Evolutionary conservation across 1,284 basidiomycete genomes (phyloP), one percentile per base, ranked within the genome.

Genomic region (Taiwanofungus camphoratus): DNA sequence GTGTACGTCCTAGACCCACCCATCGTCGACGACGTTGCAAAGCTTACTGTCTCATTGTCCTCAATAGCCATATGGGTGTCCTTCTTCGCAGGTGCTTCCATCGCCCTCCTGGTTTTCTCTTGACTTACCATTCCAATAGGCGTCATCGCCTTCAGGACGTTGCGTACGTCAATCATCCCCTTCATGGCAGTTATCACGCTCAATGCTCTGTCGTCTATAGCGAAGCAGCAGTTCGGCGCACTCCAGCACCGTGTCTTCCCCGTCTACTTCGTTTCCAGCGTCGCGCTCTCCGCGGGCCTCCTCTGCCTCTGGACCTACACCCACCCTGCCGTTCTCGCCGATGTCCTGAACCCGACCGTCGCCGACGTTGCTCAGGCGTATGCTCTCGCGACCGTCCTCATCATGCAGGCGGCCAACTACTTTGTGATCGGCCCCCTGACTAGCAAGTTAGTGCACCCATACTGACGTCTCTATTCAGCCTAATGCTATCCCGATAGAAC

Each of bases 221-320:
- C 85, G 16, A 73, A 80, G 39, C 77, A 84, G 42, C 79, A 84
- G 48, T 92, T 92, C 52, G 78, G 82, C n/a, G 66, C 73, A 32
- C 73, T 92, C 27, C 87, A 92, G 60, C 77, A 85, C 54, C 74
- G 74, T 52, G 76, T 74, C 0, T 87, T 88, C 63, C 87, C 89
- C 1, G 61, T 84, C 44, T 92, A 88, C 66, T 91, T 92, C 56
- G 61, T 73, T 20, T 61, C 77, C 35, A 82, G 79, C 20, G 74
- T 84, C 30, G 53, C 63, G 15, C 63, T 84, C 24, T 74, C 80
- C 15, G 67, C 74, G 0, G 63, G 65, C 11, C 69, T 92, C 20
- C 64, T 88, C 32, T 68, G 65, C 7, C 66, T 77, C 26, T 89
- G 87, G 77, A 69, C 76, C 6, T 70, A 68, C 51, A 73, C 73